Base-by-base conservation (phyloP, 768 basidiomycete genomes). In the Termitomyces sp. region DNA sequence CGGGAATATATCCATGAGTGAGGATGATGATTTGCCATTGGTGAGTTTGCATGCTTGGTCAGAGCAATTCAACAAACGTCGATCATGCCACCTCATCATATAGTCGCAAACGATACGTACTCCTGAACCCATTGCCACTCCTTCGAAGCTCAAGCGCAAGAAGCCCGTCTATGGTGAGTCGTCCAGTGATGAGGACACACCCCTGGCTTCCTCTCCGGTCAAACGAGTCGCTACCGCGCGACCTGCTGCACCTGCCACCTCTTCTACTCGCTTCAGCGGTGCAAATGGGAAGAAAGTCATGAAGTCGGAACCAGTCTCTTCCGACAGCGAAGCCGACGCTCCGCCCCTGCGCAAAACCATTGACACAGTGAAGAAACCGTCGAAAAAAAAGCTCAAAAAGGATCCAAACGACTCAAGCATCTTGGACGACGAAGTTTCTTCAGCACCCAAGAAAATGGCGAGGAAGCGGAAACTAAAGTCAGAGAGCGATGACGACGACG, bases 181-280 rank as follows among this genome's bases (percentile, higher is more conserved):
- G 55, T 89, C 86, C 33, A 88, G 86, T 62, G 89, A 90, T 50
- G 88, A 92, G 64, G 89, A 91, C 58, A 78, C 77, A 18, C 89
- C 89, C 56, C 81, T 91, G 42, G 86, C 89, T 53, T 88, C 89
- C 32, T 90, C 91, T 42, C 89, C 89, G 20, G 79, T 76, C 4
- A 91, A 90, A 74, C 75, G 74, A 59, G 60, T 69, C 18, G 72
- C 75, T 49, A 71, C 75, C 4, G 71, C 76, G 22, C 79, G 81
- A 39, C 76, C 76, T 35, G 69, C 76, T 35, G 69, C 73, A 55
- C 73, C 77, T 32, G 76, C 79, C 20, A 76, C 78, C 2, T 18
- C 57, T 16, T 46, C 68, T 11, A 55, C 55, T 24, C 53, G 52
- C 55, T 68, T 75, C 40, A 84, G 81, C 57, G 77, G 80, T 36